These are phyloP conservation scores for Fusarium nisikadoi DNA, from an alignment of 2,329 filamentous ascomycete species.

Conservation along the genomic window DNA sequence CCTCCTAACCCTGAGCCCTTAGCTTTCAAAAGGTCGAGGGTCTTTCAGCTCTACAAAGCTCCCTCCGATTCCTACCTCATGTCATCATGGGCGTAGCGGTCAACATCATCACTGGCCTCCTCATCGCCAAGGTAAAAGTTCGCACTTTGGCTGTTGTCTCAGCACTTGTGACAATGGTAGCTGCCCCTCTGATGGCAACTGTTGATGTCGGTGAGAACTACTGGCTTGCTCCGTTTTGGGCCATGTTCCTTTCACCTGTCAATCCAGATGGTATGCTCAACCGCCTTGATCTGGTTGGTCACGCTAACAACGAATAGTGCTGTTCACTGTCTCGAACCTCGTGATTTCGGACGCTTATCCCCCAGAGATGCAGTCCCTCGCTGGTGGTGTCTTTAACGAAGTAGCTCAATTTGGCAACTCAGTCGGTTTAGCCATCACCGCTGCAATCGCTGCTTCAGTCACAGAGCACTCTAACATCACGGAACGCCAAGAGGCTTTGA, in stretches of 20 bases:
- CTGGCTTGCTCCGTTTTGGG: conserved; percentile 60
- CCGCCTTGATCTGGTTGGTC: no score
- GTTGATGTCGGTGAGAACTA: conserved; percentile 59
- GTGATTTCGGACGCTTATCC: conserved; percentile 66
- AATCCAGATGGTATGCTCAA: conserved; percentile 52
- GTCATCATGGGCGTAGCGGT: conserved; percentile 55
- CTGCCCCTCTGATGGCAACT: conserved; percentile 66
- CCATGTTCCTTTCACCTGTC: conserved; percentile 57
- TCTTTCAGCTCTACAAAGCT: conserved; percentile 57
- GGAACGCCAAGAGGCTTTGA: conserved; percentile 49
- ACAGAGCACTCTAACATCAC: conserved; percentile 51
- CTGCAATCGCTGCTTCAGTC: conserved; percentile 59
- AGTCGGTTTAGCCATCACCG: conserved; percentile 62
- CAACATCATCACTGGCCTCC: conserved; percentile 56
- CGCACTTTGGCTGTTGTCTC: conserved; percentile 53
- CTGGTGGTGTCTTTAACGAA: conserved; percentile 70
- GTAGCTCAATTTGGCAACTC: conserved; percentile 66
- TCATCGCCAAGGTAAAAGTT: conserved; percentile 53
- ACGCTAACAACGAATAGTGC: conserved; percentile 43
- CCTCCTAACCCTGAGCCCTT: neutral
- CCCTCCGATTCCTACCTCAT: conserved; percentile 60
- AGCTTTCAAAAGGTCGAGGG: conserved; percentile 62
- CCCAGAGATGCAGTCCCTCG: conserved; percentile 64
- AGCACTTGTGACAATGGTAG: conserved; percentile 56
- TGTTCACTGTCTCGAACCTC: conserved; percentile 66